Evolutionary conservation across 495 filamentous ascomycete species (phyloP).

Genomic region (Xylaria palmicola): DNA sequence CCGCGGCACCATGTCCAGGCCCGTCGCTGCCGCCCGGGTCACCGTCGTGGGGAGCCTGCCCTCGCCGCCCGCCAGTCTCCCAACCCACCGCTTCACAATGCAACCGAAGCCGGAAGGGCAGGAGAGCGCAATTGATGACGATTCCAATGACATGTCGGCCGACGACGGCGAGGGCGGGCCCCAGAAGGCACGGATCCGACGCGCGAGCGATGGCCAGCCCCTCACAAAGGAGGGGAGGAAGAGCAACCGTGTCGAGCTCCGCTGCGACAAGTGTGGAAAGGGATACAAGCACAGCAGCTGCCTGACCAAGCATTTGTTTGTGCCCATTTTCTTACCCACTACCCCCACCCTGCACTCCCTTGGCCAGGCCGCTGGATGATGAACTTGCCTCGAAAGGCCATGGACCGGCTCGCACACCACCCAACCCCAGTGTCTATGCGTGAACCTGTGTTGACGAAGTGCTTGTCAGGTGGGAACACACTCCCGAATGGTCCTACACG

Average conservation of each 20-base stretch:
- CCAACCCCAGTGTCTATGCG: conserved; percentile 29
- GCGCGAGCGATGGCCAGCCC: conserved; percentile 84
- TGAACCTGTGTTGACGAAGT: conserved; percentile 38
- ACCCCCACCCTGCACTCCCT: conserved; percentile 38
- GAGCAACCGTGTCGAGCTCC: conserved; percentile 74
- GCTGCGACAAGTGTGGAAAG: conserved; percentile 98
- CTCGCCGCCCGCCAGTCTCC: conserved; percentile 53
- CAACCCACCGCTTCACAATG: conserved; percentile 42
- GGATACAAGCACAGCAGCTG: conserved; percentile 99
- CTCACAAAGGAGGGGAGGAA: conserved; percentile 76
- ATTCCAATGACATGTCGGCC: conserved; percentile 54
- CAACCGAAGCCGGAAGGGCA: conserved; percentile 40
- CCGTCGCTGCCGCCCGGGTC: conserved; percentile 36
- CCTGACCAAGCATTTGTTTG: conserved; percentile 99
- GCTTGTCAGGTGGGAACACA: conserved; percentile 92
- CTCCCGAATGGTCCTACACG: conserved; percentile 95
- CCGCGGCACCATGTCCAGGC: conserved; percentile 53
- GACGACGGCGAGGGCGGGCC: conserved; percentile 57
- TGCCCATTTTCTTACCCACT: conserved; percentile 58
- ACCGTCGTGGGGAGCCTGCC: conserved; percentile 55
- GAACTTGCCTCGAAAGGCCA: conserved; percentile 26
- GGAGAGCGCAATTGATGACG: conserved; percentile 61
- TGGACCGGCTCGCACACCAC: conserved; percentile 22
- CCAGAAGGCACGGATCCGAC: conserved; percentile 68
- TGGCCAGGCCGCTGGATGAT: conserved; percentile 30